These are phyloP conservation scores for Physcomitrium patens DNA, from an alignment of 225 moss, liverwort and hornwort genomes.

Conservation along the genomic window DNA sequence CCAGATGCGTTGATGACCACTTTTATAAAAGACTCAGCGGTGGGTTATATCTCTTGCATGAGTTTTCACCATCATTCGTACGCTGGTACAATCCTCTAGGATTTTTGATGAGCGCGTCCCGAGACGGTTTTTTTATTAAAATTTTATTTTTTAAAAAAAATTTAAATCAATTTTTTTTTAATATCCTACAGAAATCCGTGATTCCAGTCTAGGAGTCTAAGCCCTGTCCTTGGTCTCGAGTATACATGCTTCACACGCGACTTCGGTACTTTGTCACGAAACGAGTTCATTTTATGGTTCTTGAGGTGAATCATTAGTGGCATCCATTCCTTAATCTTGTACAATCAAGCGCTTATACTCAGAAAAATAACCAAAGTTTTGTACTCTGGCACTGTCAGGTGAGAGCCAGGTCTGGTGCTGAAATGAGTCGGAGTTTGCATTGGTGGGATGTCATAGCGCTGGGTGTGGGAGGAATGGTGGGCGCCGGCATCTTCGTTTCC, in stretches of 20 bases:
- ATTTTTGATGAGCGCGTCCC: slow-evolving; percentile 25
- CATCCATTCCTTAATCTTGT: background rate
- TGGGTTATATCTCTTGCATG: background rate
- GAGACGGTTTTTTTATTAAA: slow-evolving; percentile 17
- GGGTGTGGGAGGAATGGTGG: slow-evolving; percentile 97
- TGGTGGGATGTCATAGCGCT: slow-evolving; percentile 93
- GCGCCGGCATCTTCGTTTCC: slow-evolving; percentile 91
- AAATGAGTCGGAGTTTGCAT: slow-evolving; percentile 75
- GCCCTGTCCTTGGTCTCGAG: background rate
- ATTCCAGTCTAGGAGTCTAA: background rate
- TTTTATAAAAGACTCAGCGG: background rate
- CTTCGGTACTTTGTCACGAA: too few relatives aligned
- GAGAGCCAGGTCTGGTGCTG: slow-evolving; percentile 62
- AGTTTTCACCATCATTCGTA: background rate
- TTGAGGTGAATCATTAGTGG: background rate
- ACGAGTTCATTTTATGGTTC: background rate
- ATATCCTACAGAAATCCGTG: slow-evolving; percentile 5
- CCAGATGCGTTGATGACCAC: background rate
- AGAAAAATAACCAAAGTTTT: background rate
- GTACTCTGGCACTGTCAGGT: slow-evolving; percentile 28
- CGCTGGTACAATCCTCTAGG: background rate
- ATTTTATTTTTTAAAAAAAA: too few relatives aligned
- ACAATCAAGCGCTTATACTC: too few relatives aligned
- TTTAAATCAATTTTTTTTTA: too few relatives aligned
- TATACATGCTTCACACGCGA: slow-evolving; percentile 2